A percentile compares a stretch with the other conserved stretches of the same genome.
Evolutionary conservation across 495 filamentous ascomycete species (phyloP).

Genomic region (Aspergillus avenaceus): DNA sequence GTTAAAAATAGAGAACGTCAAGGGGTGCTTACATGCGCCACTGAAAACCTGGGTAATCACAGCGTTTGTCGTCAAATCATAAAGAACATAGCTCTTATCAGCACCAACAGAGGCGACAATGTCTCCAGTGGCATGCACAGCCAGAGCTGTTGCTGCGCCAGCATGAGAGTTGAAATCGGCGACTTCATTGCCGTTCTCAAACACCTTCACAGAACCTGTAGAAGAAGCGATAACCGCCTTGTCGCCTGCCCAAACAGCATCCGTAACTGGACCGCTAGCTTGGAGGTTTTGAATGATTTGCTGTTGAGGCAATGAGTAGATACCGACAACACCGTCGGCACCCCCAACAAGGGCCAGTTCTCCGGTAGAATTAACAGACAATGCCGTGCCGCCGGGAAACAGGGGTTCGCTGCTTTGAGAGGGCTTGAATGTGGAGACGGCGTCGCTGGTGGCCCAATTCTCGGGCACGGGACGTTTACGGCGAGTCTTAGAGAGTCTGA

Average conservation of each 20-base stretch:
- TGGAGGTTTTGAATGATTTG: constrained; percentile 64
- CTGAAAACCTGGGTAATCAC: constrained; percentile 73
- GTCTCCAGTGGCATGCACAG: constrained; percentile 78
- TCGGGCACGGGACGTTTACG: constrained; percentile 84
- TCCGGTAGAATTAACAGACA: constrained; percentile 62
- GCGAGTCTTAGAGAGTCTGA: constrained; percentile 75
- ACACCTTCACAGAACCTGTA: constrained; percentile 75
- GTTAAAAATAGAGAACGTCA: background rate
- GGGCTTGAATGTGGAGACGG: constrained; percentile 63
- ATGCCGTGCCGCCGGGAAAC: constrained; percentile 58
- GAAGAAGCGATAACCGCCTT: constrained; percentile 68
- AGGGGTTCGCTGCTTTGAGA: constrained; percentile 56
- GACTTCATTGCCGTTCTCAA: constrained; percentile 60
- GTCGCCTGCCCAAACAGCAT: constrained; percentile 71
- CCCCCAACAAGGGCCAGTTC: constrained; percentile 78
- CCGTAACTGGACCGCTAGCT: constrained; percentile 67
- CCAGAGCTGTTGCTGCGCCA: constrained; percentile 70
- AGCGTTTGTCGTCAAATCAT: constrained; percentile 67
- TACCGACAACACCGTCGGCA: constrained; percentile 66
- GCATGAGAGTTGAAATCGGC: constrained; percentile 71
- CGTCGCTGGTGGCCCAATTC: constrained; percentile 76
- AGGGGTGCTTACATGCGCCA: constrained; percentile 64
- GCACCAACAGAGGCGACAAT: constrained; percentile 83
- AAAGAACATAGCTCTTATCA: constrained; percentile 92
- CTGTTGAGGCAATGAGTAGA: constrained; percentile 74